Evolutionary conservation across 352 stramenopile genomes (phyloP).

Genomic region (Phytopythium sindhum): DNA sequence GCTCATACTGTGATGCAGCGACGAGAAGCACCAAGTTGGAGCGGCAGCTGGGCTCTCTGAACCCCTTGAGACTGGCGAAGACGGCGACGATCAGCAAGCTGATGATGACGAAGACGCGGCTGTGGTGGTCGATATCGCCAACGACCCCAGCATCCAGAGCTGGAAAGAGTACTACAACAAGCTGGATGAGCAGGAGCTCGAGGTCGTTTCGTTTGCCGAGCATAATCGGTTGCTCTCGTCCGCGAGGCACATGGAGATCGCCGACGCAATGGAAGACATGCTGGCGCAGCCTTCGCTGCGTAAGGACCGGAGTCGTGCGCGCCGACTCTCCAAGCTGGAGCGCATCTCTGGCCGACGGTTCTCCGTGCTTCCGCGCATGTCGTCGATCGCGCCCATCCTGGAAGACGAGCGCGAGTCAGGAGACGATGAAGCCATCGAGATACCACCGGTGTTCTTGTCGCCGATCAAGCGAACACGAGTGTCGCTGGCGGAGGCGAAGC

Average conservation of each 20-base stretch:
- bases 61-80: not conserved
- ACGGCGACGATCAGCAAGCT: not conserved
- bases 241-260: conserved; percentile 56
- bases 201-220: conserved; percentile 59
- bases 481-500: conserved; percentile 13
- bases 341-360: conserved; percentile 47
- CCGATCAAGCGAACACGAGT: conserved; percentile 24
- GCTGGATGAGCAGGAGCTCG: conserved; percentile 49
- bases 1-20: not conserved
- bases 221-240: conserved; percentile 64
- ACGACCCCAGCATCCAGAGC: conserved; percentile 29
- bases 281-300: conserved; percentile 57
- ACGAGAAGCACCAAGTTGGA: not conserved
- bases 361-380: conserved; percentile 32
- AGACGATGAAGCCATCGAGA: conserved; percentile 23
- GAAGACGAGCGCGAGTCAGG: conserved; percentile 54
- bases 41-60: not conserved
- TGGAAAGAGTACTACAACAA: conserved; percentile 51
- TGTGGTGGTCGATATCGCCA: conserved; percentile 9
- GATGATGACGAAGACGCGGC: conserved; percentile 11
- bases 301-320: conserved; percentile 57
- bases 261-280: conserved; percentile 73
- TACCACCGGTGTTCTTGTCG: conserved; percentile 33
- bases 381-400: conserved; percentile 27
- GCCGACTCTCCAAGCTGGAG: conserved; percentile 54